A percentile compares a stretch with the other conserved stretches of the same genome.
Evolutionary conservation across 345 rosid genomes (phyloP).

Genomic region (Populus ilicifolia): DNA sequence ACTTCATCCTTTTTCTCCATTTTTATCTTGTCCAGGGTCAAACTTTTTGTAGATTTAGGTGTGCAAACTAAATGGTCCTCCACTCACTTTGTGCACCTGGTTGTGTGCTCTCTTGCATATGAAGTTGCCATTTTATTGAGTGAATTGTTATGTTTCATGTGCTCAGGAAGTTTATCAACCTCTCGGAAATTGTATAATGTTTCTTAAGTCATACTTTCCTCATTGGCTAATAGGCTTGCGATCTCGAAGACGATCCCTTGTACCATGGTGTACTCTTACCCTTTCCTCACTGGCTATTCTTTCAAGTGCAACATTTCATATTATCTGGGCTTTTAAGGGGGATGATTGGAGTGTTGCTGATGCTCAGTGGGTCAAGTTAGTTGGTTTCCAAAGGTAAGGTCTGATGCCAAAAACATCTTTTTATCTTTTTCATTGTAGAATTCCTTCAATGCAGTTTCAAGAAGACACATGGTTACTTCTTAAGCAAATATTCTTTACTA

Average conservation of each 20-base stretch:
- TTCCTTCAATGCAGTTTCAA: neutral
- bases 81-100: neutral
- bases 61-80: neutral
- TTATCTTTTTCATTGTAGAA: neutral
- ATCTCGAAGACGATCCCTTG: slow-evolving; percentile 31
- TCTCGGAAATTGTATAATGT: neutral
- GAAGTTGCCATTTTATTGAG: neutral
- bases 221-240: slow-evolving; percentile 21
- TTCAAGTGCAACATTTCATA: slow-evolving; percentile 36
- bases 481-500: neutral
- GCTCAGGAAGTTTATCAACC: neutral
- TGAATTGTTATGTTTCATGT: neutral
- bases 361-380: slow-evolving; percentile 43
- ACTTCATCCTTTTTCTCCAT: neutral
- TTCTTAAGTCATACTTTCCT: neutral
- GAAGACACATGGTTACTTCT: neutral
- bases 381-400: slow-evolving; percentile 43
- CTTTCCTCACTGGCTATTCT: slow-evolving; percentile 39
- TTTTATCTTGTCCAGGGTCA: no score
- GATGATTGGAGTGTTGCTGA: slow-evolving; percentile 40
- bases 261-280: slow-evolving; percentile 33
- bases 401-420: slow-evolving; percentile 1
- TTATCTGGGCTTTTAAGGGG: slow-evolving; percentile 36
- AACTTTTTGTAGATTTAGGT: no score
- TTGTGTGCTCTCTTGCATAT: neutral